Percentiles rank a stretch among this genome's conserved stretches.
Conservation (phyloP, 441 rosid genomes). For the Biscutella laevigata region DNA sequence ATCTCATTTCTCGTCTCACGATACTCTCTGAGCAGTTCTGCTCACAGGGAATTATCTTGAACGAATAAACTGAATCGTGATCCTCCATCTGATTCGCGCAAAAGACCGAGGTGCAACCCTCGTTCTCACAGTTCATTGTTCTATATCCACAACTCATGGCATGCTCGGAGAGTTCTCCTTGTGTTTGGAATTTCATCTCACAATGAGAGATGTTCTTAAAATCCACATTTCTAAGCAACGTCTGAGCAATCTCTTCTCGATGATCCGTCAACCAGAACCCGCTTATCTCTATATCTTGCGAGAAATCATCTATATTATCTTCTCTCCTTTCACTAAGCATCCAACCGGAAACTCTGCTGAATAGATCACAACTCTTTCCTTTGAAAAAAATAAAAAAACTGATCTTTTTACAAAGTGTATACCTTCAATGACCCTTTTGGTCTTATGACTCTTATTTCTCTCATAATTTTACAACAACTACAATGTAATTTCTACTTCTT, state of each 20-base stretch:
- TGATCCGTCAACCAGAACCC: constrained; percentile 69
- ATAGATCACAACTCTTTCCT: constrained; percentile 18
- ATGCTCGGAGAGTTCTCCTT: constrained; percentile 50
- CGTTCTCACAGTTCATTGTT: constrained; percentile 53
- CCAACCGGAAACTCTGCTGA: constrained; percentile 83
- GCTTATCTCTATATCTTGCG: constrained; percentile 73
- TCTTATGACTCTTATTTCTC: too few species aligned
- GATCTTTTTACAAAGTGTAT: too few species aligned
- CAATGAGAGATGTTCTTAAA: constrained; percentile 60
- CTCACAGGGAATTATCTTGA: constrained; percentile 75
- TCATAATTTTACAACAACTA: too few species aligned
- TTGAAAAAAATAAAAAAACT: too few species aligned
- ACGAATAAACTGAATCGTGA: constrained; percentile 65
- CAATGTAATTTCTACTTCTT: too few species aligned
- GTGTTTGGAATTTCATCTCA: constrained; percentile 42
- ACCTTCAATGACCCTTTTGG: too few species aligned
- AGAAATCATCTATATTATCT: constrained; percentile 75
- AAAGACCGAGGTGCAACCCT: constrained; percentile 52
- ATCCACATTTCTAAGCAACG: constrained; percentile 68
- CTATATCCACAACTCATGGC: constrained; percentile 42
- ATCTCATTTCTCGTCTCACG: constrained; percentile 67
- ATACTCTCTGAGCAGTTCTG: constrained; percentile 60
- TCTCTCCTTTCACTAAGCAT: constrained; percentile 74
- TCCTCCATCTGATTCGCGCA: constrained; percentile 46
- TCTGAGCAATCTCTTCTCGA: constrained; percentile 52